Conservation (phyloP, 2,329 filamentous ascomycete species). For the Aspergillus flavus region DNA sequence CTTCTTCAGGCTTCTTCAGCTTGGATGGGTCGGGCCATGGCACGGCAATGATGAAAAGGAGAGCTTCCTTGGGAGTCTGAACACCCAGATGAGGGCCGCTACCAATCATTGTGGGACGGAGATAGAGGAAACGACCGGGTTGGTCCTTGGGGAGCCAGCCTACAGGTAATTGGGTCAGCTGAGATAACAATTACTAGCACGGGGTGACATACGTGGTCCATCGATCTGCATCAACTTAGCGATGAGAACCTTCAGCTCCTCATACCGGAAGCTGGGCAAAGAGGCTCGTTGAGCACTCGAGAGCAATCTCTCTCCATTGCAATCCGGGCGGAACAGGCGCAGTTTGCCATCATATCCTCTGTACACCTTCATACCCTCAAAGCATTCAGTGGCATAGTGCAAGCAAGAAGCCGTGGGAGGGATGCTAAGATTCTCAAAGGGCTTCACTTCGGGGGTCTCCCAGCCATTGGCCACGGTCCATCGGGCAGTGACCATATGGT, state of each 20-base stretch:
- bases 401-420: conserved; percentile 80
- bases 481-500: conserved; percentile 81
- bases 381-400: conserved; percentile 90
- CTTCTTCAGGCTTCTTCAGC: conserved; percentile 25
- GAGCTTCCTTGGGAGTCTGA: conserved; percentile 75
- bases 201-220: conserved; percentile 49
- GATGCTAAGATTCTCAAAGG: conserved; percentile 75
- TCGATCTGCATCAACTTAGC: conserved; percentile 72
- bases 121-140: conserved; percentile 74
- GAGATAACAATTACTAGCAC: neutral
- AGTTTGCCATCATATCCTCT: conserved; percentile 70
- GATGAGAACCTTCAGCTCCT: conserved; percentile 74
- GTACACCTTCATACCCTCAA: conserved; percentile 80
- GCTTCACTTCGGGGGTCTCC: conserved; percentile 71
- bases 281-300: conserved; percentile 64
- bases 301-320: conserved; percentile 69
- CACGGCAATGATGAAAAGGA: conserved; percentile 78
- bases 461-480: conserved; percentile 72
- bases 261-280: conserved; percentile 71
- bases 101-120: conserved; percentile 85
- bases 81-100: conserved; percentile 81
- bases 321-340: conserved; percentile 74
- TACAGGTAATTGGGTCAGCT: conserved; percentile 26
- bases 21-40: conserved; percentile 39
- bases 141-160: conserved; percentile 72